Evolutionary conservation across 345 rosid species (phyloP).

Genomic region (Anacardium occidentale): DNA sequence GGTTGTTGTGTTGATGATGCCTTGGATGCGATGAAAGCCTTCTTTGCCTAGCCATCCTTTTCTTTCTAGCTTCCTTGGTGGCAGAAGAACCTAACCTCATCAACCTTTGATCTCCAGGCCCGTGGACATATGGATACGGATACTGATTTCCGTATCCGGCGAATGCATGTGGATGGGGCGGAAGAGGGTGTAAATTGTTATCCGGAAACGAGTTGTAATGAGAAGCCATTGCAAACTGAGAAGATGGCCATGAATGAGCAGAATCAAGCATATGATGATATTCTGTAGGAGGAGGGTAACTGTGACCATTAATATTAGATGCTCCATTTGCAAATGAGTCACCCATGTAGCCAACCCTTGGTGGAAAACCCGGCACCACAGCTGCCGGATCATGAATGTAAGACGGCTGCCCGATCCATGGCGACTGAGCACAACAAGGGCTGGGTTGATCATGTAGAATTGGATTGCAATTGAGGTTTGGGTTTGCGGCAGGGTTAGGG

Average conservation of each 20-base stretch:
- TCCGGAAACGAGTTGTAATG: constrained; percentile 34
- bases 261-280: constrained; percentile 47
- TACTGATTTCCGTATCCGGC: constrained; percentile 56
- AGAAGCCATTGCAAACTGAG: constrained; percentile 45
- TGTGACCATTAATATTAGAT: constrained; percentile 27
- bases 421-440: constrained; percentile 42
- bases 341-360: constrained; percentile 38
- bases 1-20: constrained; percentile 34
- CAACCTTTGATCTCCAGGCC: constrained; percentile 48
- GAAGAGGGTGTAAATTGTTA: constrained; percentile 27
- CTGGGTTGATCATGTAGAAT: constrained; percentile 34
- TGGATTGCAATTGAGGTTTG: constrained; percentile 31
- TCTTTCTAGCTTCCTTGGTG: constrained; percentile 93
- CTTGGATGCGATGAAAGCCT: constrained; percentile 58
- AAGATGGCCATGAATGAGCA: constrained; percentile 44
- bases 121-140: constrained; percentile 44
- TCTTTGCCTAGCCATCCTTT: constrained; percentile 96
- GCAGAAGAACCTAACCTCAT: constrained; percentile 68
- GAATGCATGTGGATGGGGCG: constrained; percentile 37
- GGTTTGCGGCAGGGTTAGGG: constrained; percentile 37
- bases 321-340: constrained; percentile 40
- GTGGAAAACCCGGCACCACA: constrained; percentile 34
- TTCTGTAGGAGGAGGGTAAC: constrained; percentile 33
- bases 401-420: constrained; percentile 47
- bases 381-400: constrained; percentile 34